Base-by-base conservation (phyloP, 805 yeast genomes). In the Yarrowia yakushimensis region DNA sequence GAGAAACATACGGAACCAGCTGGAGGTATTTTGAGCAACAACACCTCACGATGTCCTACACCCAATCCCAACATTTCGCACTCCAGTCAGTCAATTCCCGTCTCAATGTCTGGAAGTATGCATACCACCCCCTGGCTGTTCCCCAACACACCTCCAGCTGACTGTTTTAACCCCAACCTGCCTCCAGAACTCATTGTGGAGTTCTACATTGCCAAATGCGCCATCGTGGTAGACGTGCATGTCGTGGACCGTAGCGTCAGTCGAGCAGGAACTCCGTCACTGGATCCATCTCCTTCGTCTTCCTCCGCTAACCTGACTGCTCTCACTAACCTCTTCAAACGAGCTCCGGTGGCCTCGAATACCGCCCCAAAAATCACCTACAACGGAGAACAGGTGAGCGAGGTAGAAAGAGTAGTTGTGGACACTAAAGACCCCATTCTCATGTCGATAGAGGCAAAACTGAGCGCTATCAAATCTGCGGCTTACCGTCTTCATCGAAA, bases 141-240 rank as follows among this genome's bases (percentile, higher is more conserved):
- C 25, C 59, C 59, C 17, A 52, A 52, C 13, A 52, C 59, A 2
- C 59, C 42, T 34, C 59, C 59, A 11, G 59, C 33, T 5, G 37
- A 31, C 25, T 52, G 59, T 25, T 52, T 52, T 33, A n/a, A 8
- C 17, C 61, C 61, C 11, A 28, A 22, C 17, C 48, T 55, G n/a
- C 61, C 61, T 18, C 48, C 61, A 1, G 61, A 55, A 18, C 48
- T 55, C 31, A 41, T 55, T 20, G 61, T 55, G 34, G 61, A 55
- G 48, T 41, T 55, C n/a, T 55, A 55, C 37, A 55, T 55, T 22
- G 61, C 61, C n/a, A 37, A 39, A 9, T 55, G 61, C n/a, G 46
- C 61, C 17, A 39, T 55, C 5, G 48, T 55, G 36, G 46, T 39
- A 18, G 61, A 55, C 22, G 48, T 55, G 17, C 61, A 41, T 28